Conservation (phyloP, 495 filamentous ascomycete genomes). For the Xylaria cubensis region DNA sequence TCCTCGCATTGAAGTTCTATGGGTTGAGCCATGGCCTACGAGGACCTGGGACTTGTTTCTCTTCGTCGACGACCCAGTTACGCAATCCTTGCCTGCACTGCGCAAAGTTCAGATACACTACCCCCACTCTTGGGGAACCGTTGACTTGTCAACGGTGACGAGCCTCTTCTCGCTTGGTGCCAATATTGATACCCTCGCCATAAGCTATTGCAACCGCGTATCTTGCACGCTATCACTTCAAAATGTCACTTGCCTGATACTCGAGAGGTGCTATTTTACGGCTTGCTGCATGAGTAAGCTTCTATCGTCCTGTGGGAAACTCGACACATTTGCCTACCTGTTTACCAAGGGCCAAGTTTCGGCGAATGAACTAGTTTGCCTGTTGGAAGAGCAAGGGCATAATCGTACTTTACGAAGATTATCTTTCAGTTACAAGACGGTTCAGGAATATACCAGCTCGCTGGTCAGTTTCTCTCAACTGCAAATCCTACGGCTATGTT, state of each 20-base stretch:
- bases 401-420: neutral
- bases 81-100: neutral
- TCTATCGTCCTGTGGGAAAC: neutral
- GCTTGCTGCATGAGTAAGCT: neutral
- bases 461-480: neutral
- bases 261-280: neutral
- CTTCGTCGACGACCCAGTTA: neutral
- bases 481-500: neutral
- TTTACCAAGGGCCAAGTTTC: neutral
- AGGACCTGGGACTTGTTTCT: neutral
- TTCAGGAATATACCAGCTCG: neutral
- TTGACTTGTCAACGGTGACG: neutral
- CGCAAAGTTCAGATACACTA: neutral
- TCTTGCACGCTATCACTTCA: neutral
- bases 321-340: neutral
- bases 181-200: neutral
- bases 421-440: neutral
- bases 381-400: neutral
- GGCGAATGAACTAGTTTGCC: neutral
- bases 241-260: neutral
- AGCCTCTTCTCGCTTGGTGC: neutral
- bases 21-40: neutral
- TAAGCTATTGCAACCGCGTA: fast-evolving
- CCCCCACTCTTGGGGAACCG: too few relatives aligned
- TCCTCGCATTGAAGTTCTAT: neutral